Evolutionary conservation across 116 monocot species (phyloP), one percentile per base, ranked within the genome.

Genomic region (Posidonia oceanica): DNA sequence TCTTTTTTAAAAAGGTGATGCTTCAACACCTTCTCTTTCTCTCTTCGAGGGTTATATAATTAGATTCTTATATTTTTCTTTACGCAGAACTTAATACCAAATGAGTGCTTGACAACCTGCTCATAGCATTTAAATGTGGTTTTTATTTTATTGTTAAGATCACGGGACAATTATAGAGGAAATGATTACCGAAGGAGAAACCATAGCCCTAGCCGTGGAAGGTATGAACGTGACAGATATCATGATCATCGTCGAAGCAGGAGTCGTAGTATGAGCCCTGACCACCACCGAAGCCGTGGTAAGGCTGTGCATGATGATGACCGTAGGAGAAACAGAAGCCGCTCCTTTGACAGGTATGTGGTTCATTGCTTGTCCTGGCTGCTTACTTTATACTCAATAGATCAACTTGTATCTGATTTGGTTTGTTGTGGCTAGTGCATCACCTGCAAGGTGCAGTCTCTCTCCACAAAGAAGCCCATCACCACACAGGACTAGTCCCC

Each of bases 221-320:
- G 93, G 67, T 76, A 81, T 80, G 84, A 69, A 36, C 71, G 72
- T 51, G 85, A 78, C 39, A 76, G 74, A 61, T 69, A 81, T 36
- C n/a, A 53, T 15, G 84, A 79, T 72, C 80, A 42, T 58, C 82
- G 78, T 48, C 79, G 72, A 61, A 89, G 89, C 77, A 74, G 67
- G 64, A 92, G 83, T 59, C 81, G 56, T 22, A 83, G 92, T 67
- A 53, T 77, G 13, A 93, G 89, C 63, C 83, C 89, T 75, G 86
- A 87, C 69, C 71, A 84, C 15, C 36, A 74, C 20, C 78, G 75
- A 75, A 78, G 85, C 41, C 81, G 72, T 83, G 83, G 80, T 18
- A 81, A 78, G 71, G 81, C 69, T 22, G 79, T 66, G 53, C 62
- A 71, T 58, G 80, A 67, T 66, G 78, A 75, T 71, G 78, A 81